phyloP scores from a whole-genome alignment of 116 monocot genomes.

The Iris pallida region DNA sequence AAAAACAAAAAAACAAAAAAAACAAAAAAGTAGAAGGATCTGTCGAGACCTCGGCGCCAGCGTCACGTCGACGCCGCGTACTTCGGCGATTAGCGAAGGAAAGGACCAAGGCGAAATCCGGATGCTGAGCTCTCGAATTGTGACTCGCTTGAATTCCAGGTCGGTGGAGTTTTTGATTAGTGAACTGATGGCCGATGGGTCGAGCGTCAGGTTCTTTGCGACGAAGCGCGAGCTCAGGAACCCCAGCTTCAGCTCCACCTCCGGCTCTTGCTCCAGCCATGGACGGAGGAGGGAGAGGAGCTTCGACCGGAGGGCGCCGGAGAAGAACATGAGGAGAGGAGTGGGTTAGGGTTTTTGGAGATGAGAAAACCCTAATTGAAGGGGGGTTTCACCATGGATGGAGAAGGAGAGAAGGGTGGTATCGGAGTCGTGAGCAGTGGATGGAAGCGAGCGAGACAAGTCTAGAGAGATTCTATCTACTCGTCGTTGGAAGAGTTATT shows the following conservation, averaged over 20 bases:
- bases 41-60: constrained; percentile 50
- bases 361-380: constrained; percentile 7
- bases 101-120: constrained; percentile 49
- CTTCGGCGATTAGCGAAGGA: constrained; percentile 34
- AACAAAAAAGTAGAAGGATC: constrained; percentile 5
- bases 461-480: no score
- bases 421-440: no score
- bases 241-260: constrained; percentile 46
- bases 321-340: constrained; percentile 10
- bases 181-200: constrained; percentile 36
- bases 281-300: constrained; percentile 48
- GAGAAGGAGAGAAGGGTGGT: background rate
- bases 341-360: background rate
- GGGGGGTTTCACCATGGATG: background rate
- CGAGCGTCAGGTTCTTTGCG: constrained; percentile 35
- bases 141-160: constrained; percentile 29
- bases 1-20: no score
- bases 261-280: constrained; percentile 59
- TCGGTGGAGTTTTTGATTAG: constrained; percentile 26
- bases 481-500: no score
- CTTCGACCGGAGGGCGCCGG: constrained; percentile 26
- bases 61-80: constrained; percentile 35
- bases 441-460: no score
- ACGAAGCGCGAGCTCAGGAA: constrained; percentile 28
- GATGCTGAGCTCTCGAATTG: constrained; percentile 35